phyloP scores from a whole-genome alignment of 2,329 filamentous ascomycete genomes.

The Lizonia empirigonia region DNA sequence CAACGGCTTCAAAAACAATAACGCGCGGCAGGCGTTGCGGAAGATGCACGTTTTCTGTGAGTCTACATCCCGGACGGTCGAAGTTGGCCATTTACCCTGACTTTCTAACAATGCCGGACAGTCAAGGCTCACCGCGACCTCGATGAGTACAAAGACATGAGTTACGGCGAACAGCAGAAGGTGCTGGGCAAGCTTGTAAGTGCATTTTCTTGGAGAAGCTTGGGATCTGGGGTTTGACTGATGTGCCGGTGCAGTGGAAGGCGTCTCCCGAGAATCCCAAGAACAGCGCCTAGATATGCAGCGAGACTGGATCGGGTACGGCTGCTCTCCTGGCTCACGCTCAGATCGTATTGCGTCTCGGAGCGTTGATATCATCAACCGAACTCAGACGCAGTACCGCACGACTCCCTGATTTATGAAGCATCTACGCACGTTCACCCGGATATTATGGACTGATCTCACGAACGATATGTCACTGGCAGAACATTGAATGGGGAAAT shows the following conservation, averaged over 20 bases:
- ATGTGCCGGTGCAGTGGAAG: conserved; percentile 40
- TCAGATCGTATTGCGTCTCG: not conserved
- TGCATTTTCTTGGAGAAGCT: not conserved
- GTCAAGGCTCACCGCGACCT: conserved; percentile 45
- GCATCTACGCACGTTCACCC: not conserved
- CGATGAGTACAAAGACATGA: conserved; percentile 40
- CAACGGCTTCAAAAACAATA: conserved; percentile 29
- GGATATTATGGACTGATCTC: not conserved
- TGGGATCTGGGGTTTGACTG: conserved; percentile 11
- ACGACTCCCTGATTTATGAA: not conserved
- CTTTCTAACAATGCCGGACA: conserved; percentile 25
- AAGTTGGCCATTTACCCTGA: not conserved
- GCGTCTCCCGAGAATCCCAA: conserved; percentile 45
- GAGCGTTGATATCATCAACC: not conserved
- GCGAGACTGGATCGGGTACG: not conserved
- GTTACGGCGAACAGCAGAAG: conserved; percentile 46
- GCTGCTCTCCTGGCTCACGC: not conserved
- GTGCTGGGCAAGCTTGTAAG: conserved; percentile 44
- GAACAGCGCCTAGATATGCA: conserved; percentile 26
- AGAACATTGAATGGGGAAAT: not conserved
- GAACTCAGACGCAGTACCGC: no score
- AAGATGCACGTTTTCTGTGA: conserved; percentile 47
- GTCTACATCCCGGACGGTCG: conserved; percentile 8
- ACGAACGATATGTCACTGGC: not conserved
- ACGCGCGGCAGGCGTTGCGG: conserved; percentile 38